Evolutionary conservation across 1,284 basidiomycete genomes (phyloP), one percentile per base, ranked within the genome.

Genomic region (Anthracocystis setariae): DNA sequence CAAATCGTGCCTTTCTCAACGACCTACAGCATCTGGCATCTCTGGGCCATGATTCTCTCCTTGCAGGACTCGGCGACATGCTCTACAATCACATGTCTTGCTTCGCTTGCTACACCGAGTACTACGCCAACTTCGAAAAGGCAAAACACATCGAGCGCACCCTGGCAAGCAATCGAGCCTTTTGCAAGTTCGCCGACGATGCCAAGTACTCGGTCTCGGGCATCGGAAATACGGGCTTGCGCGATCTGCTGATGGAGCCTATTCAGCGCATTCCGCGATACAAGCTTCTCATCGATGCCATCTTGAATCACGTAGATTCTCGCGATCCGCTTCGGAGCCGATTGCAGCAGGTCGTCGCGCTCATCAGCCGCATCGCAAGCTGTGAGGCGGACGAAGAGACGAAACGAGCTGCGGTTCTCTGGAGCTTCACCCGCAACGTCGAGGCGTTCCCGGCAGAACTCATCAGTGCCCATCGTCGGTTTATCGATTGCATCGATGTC

Each of bases 211-310:
- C 91, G 66, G 89, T 89, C 3, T 87, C 90, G 13, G 93, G 93
- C 59, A 86, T 89, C 35, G 89, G 87, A 70, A 95, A 94, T 60
- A 68, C 75, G 0, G 80, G 95, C 13, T 86, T 99, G 39, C 89
- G 93, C 20, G 95, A 98, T 83, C 88, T 99, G 40, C 86, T 99
- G 40, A 97, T 98, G 89, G 96, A 98, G 80, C 96, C 96, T n/a
- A 92, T 98, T n/a, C 96, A 99, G 83, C 90, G 96, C 25, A 93
- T 98, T 70, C 94, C 96, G 1, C 87, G 95, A 57, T 98, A 98
- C 84, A 96, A 93, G 2, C 86, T 99, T 23, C 87, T 99, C 68
- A 92, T 97, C 84, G 90, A 93, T 71, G 77, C 73, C n/a, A 61
- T 82, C 15, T 37, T 82, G 23, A 63, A 68, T 42, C 63, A 76